Evolutionary conservation across 2,329 filamentous ascomycete species (phyloP), one percentile per base, ranked within the genome.

Genomic region (Verticillium albo-atrum): DNA sequence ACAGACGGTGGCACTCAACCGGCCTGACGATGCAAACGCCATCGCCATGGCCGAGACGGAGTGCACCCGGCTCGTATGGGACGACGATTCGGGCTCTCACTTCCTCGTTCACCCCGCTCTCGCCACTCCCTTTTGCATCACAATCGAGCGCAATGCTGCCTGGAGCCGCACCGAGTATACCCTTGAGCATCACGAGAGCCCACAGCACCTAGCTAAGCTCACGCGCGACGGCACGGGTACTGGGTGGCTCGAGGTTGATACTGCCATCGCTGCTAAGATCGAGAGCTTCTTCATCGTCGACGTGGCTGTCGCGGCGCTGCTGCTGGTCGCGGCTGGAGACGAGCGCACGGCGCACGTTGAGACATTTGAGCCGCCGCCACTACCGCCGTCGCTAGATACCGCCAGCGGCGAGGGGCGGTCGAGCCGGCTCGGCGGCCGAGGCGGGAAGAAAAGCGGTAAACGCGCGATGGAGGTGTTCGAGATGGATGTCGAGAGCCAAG

Each of bases 21-120:
- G 82, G 27, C 75, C 87, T 3, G 78, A 82, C 51, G 85, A 89
- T 68, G 77, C 82, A 2, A 77, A 81, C 0, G 81, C 88, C 10
- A 79, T 87, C 4, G 79, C 80, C 60, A 83, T 87, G 34, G 89
- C 89, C 0, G 85, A 89, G 69, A 80, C 83, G 32, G 89, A 92
- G 73, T 87, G 85, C 65, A 89, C 86, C 26, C 81, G 87, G 2
- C 81, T 93, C 2, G 84, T 90, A n/a, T 92, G 88, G 83, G 86
- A 89, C 67, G 82, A 83, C 30, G 86, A 89, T 67, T 81, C 77
- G 59, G 71, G 74, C 6, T 81, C 76, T 65, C 81, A 87, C 70
- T 89, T 84, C 70, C 76, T 89, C n/a, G 84, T 83, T 28, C 86
- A 88, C 68, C 84, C 84, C 2, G 82, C 84, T 0, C 77, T 88